Evolutionary conservation across 768 basidiomycete genomes (phyloP).

Genomic region (Termitomyces sp.): DNA sequence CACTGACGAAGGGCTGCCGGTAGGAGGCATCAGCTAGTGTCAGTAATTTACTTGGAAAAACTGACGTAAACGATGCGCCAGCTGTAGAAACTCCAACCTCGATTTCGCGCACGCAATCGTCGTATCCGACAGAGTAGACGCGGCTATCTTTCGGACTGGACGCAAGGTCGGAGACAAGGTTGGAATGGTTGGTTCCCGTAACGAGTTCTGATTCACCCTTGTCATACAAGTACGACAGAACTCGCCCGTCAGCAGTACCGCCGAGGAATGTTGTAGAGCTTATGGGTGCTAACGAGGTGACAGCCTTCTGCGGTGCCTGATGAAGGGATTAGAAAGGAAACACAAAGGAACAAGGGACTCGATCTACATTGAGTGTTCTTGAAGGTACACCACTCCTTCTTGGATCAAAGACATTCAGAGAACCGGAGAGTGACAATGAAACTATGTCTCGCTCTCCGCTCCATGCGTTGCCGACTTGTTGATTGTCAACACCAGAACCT

Average conservation of each 20-base stretch:
- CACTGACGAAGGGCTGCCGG: conserved; percentile 43
- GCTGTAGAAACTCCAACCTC: conserved; percentile 29
- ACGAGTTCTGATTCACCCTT: conserved; percentile 42
- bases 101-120: conserved; percentile 74
- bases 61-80: conserved; percentile 28
- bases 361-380: conserved; percentile 54
- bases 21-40: neutral
- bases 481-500: conserved; percentile 68
- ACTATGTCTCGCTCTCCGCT: conserved; percentile 64
- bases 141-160: conserved; percentile 38
- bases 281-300: conserved; percentile 57
- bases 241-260: conserved; percentile 77
- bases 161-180: conserved; percentile 60
- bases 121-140: conserved; percentile 72
- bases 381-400: conserved; percentile 57
- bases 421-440: conserved; percentile 79
- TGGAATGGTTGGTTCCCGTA: conserved; percentile 65
- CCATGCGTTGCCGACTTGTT: conserved; percentile 92
- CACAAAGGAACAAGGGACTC: neutral
- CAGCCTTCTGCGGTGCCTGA: conserved; percentile 76
- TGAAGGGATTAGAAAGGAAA: neutral
- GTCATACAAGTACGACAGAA: conserved; percentile 54
- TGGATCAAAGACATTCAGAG: conserved; percentile 78
- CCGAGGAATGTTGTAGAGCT: conserved; percentile 63
- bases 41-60: neutral